Evolutionary conservation across 441 rosid species (phyloP).

Genomic region (Arabidopsis hybrid): DNA sequence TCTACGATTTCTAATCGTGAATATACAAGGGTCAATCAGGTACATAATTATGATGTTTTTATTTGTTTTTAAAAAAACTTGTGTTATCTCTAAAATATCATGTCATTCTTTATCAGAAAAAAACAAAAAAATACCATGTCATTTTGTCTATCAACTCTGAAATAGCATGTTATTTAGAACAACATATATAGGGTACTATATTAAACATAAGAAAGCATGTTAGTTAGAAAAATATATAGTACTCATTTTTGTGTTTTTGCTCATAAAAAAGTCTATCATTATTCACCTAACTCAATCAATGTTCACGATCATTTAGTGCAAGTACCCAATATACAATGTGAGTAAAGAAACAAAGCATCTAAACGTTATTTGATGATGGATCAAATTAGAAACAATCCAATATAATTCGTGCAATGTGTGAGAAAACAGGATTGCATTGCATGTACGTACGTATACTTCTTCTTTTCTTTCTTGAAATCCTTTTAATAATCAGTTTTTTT

Average conservation of each 20-base stretch:
- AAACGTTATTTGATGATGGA: background rate
- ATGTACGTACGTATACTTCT: background rate
- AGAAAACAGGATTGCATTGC: slow-evolving; percentile 18
- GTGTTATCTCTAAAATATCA: background rate
- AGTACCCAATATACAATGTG: slow-evolving; percentile 14
- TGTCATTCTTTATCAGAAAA: background rate
- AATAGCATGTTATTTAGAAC: background rate
- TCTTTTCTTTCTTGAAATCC: background rate
- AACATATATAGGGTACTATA: background rate
- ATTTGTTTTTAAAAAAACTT: background rate
- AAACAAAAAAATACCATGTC: background rate
- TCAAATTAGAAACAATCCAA: background rate
- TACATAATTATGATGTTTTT: background rate
- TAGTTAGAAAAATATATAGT: background rate
- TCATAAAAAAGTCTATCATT: background rate
- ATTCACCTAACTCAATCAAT: background rate
- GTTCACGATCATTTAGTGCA: background rate
- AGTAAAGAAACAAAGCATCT: background rate
- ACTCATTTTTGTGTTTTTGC: background rate
- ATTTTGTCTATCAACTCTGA: background rate
- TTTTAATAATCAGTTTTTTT: too few species aligned
- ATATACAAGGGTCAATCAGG: background rate
- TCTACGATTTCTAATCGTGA: background rate
- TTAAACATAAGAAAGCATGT: background rate
- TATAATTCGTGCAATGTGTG: slow-evolving; percentile 1